A percentile compares a stretch with the other conserved stretches of the same genome.
Conservation (phyloP, 768 basidiomycete species). For the Neoboletus brunneissimus region DNA sequence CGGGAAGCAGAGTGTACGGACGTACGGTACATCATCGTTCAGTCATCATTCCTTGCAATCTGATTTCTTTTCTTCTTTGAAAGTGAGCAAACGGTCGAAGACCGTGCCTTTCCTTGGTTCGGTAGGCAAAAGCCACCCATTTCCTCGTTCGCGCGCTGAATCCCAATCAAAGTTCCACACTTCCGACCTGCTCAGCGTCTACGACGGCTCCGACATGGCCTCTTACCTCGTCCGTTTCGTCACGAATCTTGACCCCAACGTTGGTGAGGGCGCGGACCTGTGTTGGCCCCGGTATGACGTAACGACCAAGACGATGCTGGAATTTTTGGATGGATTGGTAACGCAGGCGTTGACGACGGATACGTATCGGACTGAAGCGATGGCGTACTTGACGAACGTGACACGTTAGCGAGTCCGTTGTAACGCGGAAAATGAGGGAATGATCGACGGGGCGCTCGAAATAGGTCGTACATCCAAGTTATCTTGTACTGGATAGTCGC, state of each 20-base stretch:
- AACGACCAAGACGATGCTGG: slow-evolving; percentile 33
- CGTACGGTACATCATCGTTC: slow-evolving; percentile 9
- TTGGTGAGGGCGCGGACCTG: slow-evolving; percentile 23
- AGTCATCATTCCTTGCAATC: not conserved
- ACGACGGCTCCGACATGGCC: slow-evolving; percentile 39
- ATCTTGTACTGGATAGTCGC: no score
- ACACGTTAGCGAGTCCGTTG: slow-evolving; percentile 2
- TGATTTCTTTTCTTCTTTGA: not conserved
- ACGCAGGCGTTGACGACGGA: slow-evolving; percentile 39
- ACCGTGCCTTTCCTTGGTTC: slow-evolving; percentile 31
- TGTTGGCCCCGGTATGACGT: slow-evolving; percentile 45
- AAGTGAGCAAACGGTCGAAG: slow-evolving; percentile 46
- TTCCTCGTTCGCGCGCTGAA: no score
- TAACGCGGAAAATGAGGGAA: not conserved
- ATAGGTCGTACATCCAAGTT: no score
- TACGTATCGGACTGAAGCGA: slow-evolving; percentile 41
- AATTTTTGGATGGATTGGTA: slow-evolving; percentile 37
- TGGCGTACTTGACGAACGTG: slow-evolving; percentile 30
- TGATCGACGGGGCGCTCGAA: not conserved
- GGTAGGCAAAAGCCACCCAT: no score
- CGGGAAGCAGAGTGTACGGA: slow-evolving; percentile 41
- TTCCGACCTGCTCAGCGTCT: no score
- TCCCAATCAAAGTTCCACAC: no score
- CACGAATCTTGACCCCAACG: slow-evolving; percentile 39
- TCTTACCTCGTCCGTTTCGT: slow-evolving; percentile 32